A percentile compares a stretch with the other conserved stretches of the same genome.
Evolutionary conservation across 208 protist species (phyloP).

Genomic region (Acanthamoeba comandoni): DNA sequence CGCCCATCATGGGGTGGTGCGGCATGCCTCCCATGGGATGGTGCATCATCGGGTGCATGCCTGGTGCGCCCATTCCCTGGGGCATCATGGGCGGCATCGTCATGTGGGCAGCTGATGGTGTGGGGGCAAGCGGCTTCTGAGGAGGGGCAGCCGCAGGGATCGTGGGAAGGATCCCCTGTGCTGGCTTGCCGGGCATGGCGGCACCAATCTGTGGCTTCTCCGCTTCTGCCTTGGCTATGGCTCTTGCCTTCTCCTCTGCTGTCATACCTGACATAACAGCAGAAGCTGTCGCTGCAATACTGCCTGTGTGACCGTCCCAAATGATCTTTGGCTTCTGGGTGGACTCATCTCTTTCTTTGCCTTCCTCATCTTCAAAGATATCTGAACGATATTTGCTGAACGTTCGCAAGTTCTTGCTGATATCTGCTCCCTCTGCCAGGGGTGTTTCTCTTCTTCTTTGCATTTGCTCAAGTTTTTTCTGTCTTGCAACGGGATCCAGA

Average conservation of each 20-base stretch:
- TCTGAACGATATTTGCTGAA: constrained; percentile 74
- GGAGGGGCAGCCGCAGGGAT: neutral
- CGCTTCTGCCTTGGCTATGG: constrained; percentile 14
- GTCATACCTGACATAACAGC: constrained; percentile 27
- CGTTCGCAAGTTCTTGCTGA: constrained; percentile 75
- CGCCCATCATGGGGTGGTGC: too few species aligned
- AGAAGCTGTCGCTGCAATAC: constrained; percentile 50
- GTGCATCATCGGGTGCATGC: too few species aligned
- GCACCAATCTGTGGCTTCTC: constrained; percentile 1
- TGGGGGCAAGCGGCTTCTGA: constrained; percentile 37
- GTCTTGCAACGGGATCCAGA: constrained; percentile 57
- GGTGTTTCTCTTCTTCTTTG: constrained; percentile 32
- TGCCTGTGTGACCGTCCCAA: constrained; percentile 78
- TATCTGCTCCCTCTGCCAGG: constrained; percentile 72
- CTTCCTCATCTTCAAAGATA: constrained; percentile 83
- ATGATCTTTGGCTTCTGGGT: constrained; percentile 69
- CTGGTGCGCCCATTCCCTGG: too few species aligned
- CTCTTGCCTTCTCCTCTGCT: constrained; percentile 24
- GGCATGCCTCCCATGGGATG: too few species aligned
- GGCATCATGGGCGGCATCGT: neutral
- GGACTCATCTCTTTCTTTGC: constrained; percentile 42
- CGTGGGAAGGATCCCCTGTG: neutral
- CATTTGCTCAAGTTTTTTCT: constrained; percentile 62
- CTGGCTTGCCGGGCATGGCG: neutral
- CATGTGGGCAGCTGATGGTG: constrained; percentile 5